A percentile compares a stretch with the other conserved stretches of the same genome.
Conservation (phyloP, 1,139 yeast genomes). For the Hemisphaericaspora lyxosophila region DNA sequence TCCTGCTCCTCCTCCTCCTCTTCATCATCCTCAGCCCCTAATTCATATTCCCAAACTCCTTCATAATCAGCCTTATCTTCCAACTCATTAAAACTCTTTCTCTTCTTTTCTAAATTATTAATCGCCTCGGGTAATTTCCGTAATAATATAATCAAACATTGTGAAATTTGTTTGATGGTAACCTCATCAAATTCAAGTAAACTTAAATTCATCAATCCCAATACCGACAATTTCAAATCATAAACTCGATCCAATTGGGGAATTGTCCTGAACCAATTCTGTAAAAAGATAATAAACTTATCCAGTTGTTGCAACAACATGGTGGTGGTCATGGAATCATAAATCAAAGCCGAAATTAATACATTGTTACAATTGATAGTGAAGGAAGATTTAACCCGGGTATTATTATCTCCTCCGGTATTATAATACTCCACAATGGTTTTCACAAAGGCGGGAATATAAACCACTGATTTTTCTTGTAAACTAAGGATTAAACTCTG, state of each 20-base stretch:
- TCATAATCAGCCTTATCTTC: constrained; percentile 31
- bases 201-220: constrained; percentile 61
- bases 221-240: constrained; percentile 72
- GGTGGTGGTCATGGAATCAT: constrained; percentile 59
- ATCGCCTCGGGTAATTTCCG: constrained; percentile 71
- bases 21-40: constrained; percentile 22
- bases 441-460: constrained; percentile 41
- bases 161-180: constrained; percentile 12
- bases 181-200: constrained; percentile 24
- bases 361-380: constrained; percentile 60
- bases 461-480: constrained; percentile 38
- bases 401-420: constrained; percentile 6
- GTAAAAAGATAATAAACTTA: constrained; percentile 53
- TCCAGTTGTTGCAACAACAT: constrained; percentile 48
- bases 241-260: constrained; percentile 68
- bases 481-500: constrained; percentile 55
- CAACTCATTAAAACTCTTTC: constrained; percentile 49
- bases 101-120: constrained; percentile 58
- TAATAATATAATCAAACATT: constrained; percentile 24
- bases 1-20: constrained; percentile 37
- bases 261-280: constrained; percentile 63
- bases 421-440: constrained; percentile 19
- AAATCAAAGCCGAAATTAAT: constrained; percentile 63
- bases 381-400: constrained; percentile 12
- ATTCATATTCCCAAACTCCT: neutral